Base-by-base conservation (phyloP, 148 eudicot genomes). In the Cornus controversa region DNA sequence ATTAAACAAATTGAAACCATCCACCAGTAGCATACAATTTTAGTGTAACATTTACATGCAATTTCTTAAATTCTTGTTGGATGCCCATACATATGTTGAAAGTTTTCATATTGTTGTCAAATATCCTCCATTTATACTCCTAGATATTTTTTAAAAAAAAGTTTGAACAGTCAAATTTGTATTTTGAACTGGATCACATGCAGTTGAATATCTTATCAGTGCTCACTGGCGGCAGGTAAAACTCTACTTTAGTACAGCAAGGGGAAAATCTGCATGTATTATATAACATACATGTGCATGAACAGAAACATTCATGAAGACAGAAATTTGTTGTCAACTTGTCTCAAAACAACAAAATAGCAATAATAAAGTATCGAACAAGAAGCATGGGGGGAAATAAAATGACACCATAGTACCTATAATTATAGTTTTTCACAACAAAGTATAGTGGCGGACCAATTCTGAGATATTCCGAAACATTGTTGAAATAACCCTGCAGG, bases 381-480 rank as follows among this genome's bases (percentile, higher is more conserved):
- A 57, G 68, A 28, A 28, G 24, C 67, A 75, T 4, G 24, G 67
- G 64, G 24, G 50, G 26, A 71, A 60, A 60, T 57, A 29, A 69
- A 10, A 42, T 31, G 34, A 70, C 37, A 24, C 18, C 50, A 77
- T 28, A 58, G 71, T 87, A 93, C 98, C 97, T 95, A 78, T 87
- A 95, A 71, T 93, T 95, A 74, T 85, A 93, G 84, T 89, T 86
- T 82, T 93, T 88, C 69, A 93, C 98, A 60, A 95, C 96, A 81
- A 93, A 95, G 74, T 95, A 95, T 54, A 95, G 87, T 22, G 98
- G 98, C 28, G 98, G 96, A 47, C 98, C 98, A 62, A 95, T 87
- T 87, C 96, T 86, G 72, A 93, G 96, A 82, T 83, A 84, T 57
- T 93, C 91, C 10, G 98, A 85, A 70, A 89, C 72, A 81, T 95